A percentile compares a stretch with the other conserved stretches of the same genome.
Evolutionary conservation across 2,329 filamentous ascomycete species (phyloP).

Genomic region (Colletotrichum gigasporum): DNA sequence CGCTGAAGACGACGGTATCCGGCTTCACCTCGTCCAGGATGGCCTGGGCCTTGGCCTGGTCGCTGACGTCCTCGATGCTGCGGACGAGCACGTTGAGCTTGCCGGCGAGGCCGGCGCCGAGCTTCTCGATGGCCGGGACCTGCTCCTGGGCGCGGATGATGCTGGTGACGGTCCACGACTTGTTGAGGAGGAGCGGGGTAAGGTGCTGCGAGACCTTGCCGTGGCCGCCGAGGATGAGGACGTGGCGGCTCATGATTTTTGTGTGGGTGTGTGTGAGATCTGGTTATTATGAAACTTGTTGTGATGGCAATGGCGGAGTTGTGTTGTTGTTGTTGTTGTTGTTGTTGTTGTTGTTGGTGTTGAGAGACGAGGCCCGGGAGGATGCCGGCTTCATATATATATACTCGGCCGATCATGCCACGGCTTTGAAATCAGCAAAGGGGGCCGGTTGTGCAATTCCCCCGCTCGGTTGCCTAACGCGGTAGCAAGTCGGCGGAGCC

Average conservation of each 20-base stretch:
- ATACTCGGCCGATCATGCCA: constrained; percentile 6
- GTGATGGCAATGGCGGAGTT: background rate
- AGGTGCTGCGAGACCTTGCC: constrained; percentile 80
- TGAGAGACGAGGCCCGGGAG: background rate
- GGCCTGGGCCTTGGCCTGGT: constrained; percentile 66
- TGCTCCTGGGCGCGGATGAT: constrained; percentile 80
- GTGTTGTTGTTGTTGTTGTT: background rate
- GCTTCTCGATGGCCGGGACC: constrained; percentile 67
- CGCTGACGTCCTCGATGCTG: constrained; percentile 76
- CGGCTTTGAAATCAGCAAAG: constrained; percentile 17
- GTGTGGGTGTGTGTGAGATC: background rate
- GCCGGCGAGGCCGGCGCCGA: constrained; percentile 67
- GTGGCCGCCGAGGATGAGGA: constrained; percentile 83
- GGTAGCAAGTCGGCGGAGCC: background rate
- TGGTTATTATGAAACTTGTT: background rate
- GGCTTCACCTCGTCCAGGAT: constrained; percentile 70
- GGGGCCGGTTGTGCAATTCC: too few relatives aligned
- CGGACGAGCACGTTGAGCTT: constrained; percentile 75
- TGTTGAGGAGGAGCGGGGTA: constrained; percentile 78
- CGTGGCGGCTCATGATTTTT: constrained; percentile 51
- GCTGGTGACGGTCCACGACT: constrained; percentile 81
- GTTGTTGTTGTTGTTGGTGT: background rate
- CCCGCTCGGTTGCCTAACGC: background rate
- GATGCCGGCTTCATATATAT: background rate
- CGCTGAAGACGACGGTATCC: constrained; percentile 76